Percentiles rank a stretch among this genome's conserved stretches.
phyloP scores from a whole-genome alignment of 257 asterid genomes.

The Solanum megistacrolobum region DNA sequence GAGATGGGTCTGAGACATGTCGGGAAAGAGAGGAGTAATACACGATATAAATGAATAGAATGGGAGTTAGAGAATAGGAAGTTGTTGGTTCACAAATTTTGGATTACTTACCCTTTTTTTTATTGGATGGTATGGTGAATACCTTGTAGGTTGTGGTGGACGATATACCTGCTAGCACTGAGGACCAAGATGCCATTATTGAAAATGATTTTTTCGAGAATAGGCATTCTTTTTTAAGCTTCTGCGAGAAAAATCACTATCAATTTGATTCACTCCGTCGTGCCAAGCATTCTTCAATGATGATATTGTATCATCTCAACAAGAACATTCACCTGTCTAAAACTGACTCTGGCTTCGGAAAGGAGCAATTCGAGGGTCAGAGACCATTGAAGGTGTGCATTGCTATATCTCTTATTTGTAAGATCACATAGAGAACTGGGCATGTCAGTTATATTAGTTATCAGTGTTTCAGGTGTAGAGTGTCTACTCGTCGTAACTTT shows the following conservation, averaged over 20 bases:
- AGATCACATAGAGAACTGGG: not conserved
- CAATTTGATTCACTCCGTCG: constrained; percentile 64
- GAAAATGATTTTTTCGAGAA: constrained; percentile 40
- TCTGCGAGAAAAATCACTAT: constrained; percentile 49
- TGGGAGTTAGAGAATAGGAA: not conserved
- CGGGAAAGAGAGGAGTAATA: not conserved
- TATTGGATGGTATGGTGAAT: not conserved
- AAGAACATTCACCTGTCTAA: constrained; percentile 6
- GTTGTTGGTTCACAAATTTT: not conserved
- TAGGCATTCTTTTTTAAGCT: constrained; percentile 49
- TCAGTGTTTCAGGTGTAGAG: not conserved
- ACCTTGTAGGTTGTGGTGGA: constrained; percentile 25
- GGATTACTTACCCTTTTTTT: not conserved
- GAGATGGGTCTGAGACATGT: not conserved
- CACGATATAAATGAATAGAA: not conserved
- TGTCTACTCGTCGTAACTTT: not conserved
- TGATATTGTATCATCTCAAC: constrained; percentile 60
- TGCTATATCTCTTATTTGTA: constrained; percentile 3
- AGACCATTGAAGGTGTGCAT: constrained; percentile 13
- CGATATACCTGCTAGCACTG: constrained; percentile 31
- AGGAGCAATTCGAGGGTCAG: not conserved
- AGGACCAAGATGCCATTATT: constrained; percentile 29
- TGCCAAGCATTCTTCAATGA: constrained; percentile 84
- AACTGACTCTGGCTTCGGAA: not conserved
- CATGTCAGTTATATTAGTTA: not conserved